Evolutionary conservation across 805 yeast genomes (phyloP), one percentile per base, ranked within the genome.

Genomic region (Kodamaea hsintzibuensis): DNA sequence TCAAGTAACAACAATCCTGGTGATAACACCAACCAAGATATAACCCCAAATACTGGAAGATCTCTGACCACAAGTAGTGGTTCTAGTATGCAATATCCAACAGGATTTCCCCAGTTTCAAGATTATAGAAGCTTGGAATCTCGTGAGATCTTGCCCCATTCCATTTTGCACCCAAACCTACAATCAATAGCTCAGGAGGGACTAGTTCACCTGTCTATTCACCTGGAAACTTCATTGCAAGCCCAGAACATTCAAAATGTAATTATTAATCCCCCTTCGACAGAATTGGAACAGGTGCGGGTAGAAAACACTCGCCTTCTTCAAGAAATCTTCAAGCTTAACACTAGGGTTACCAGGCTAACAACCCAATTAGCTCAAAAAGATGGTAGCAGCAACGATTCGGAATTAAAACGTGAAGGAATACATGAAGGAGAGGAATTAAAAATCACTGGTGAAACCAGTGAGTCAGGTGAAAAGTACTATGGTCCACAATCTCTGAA

Each of bases 401-500:
- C 37, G 37, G 33, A 17, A 25, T 46, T 25, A 47, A 33, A 42
- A 18, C 43, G n/a, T 35, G 16, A 16, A 9, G 43, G 35, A 45
- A 3, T 48, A 10, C 40, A 45, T 5, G 27, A 25, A 25, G 19
- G 25, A 17, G 25, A 22, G 7, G 30, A 53, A 12, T 56, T 69
- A 33, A 46, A 50, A 2, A 68, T 73, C 10, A 53, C 66, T 7
- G 77, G 77, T 2, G 77, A 72, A 57, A 71, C 76, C 18, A 64
- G 73, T 22, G 78, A 74, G 56, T 51, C 59, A 14, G 78, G 77
- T 35, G 72, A 70, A 30, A 78, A 77, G 53, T 81, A 76, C 57
- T 81, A 78, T 59, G 83, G 83, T 0, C 83, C 84, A 1, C 79
- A 74, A 55, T 77, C 81, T n/a, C 71, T 79, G 6, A 65, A 68